Evolutionary conservation across 306 rosid genomes (phyloP).

Genomic region (Betula pendula): DNA sequence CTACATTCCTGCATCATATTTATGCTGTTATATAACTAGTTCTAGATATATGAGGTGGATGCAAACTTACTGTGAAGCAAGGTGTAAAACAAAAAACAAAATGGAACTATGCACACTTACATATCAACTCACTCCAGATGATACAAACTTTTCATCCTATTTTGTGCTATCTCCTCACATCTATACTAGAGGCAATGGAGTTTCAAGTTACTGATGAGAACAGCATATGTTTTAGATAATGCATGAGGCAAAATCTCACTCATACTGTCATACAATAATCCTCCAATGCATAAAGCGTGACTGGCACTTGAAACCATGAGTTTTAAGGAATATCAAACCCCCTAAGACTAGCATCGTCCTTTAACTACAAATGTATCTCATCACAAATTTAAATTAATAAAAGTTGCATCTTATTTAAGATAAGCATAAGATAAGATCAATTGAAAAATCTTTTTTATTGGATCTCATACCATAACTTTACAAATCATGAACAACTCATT

Average conservation of each 20-base stretch:
- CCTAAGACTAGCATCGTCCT: not conserved
- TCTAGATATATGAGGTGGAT: not conserved
- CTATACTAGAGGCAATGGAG: not conserved
- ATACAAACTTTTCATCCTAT: not conserved
- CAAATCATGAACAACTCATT: not conserved
- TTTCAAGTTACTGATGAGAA: not conserved
- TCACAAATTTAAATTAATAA: not conserved
- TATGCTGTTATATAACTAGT: slow-evolving; percentile 2
- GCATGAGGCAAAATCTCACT: not conserved
- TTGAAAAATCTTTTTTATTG: not conserved
- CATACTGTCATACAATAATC: not conserved
- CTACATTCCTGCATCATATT: slow-evolving; percentile 70
- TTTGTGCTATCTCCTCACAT: not conserved
- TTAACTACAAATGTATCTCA: not conserved
- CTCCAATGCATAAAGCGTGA: not conserved
- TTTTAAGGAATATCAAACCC: not conserved
- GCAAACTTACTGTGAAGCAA: not conserved
- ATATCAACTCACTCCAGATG: not conserved
- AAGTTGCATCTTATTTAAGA: not conserved
- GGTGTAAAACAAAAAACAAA: not conserved
- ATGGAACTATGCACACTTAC: not conserved
- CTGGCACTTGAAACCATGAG: not conserved
- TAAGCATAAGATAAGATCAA: not conserved
- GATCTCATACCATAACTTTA: not conserved
- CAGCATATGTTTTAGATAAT: not conserved